Evolutionary conservation across 1,284 basidiomycete genomes (phyloP), one percentile per base, ranked within the genome.

Genomic region (Ceratobasidium sp.): DNA sequence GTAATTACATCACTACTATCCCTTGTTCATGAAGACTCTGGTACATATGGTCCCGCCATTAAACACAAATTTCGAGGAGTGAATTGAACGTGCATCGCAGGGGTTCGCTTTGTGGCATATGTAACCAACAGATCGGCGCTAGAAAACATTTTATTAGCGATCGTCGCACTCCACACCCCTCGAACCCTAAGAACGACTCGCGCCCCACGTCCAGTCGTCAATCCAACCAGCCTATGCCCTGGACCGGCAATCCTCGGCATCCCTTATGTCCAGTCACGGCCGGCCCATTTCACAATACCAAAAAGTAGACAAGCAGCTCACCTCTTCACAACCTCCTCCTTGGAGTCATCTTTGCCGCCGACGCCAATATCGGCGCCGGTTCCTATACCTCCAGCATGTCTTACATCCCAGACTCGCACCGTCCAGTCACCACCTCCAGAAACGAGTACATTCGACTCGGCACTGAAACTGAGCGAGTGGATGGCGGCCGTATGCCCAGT

Each of bases 361-460:
- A 87, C 82, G 80, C 45, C 80, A 72, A 78, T 88, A 86, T 72
- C 72, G 67, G 68, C 69, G 25, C 69, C 70, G 27, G 74, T 77
- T 57, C 68, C 72, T 38, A 42, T 81, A 0, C 92, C 92, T 15
- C 94, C 94, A 0, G 92, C 80, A 40, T 85, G 80, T 77, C 93
- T 92, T 31, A 98, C 91, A 78, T 99, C 97, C 97, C 97, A 99
- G 71, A 94, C 95, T 27, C 94, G 84, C 12, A 98, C 95, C 0
- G 94, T 97, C 85, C 93, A 94, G 78, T 99, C 97, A 25, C 93
- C 88, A 31, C 90, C 85, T 3, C 94, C 94, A 68, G 92, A 94
- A 1, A 98, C 91, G 32, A 99, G 86, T 69, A 98, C 79, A 1
- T 88, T 89, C 0, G 94, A 95, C 78, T 98, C 96, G 13, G 90